These are phyloP conservation scores for Lachancea quebecensis DNA, from an alignment of 805 yeast genomes.

Conservation along the genomic window DNA sequence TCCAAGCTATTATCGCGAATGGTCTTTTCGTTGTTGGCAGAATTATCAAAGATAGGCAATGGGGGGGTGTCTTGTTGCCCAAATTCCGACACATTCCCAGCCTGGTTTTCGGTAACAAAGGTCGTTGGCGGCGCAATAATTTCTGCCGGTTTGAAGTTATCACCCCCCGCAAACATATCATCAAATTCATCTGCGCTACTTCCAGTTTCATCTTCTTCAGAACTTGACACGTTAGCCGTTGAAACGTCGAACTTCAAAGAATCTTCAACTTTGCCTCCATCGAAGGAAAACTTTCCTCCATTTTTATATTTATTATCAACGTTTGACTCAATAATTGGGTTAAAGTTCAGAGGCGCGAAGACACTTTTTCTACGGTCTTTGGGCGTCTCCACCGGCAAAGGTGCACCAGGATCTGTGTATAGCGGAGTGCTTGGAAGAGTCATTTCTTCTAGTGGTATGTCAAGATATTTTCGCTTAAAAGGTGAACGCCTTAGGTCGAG, in stretches of 20 bases:
- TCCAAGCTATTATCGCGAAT: slow-evolving; percentile 5
- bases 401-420: slow-evolving; percentile 80
- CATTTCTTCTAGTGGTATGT: slow-evolving; percentile 55
- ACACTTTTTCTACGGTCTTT: slow-evolving; percentile 48
- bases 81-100: slow-evolving; percentile 8
- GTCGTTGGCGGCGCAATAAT: slow-evolving; percentile 1
- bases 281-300: slow-evolving; percentile 78
- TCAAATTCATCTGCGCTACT: slow-evolving; percentile 21
- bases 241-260: slow-evolving; percentile 29
- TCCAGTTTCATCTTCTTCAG: slow-evolving; percentile 29
- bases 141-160: slow-evolving; percentile 17
- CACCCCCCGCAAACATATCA: slow-evolving; percentile 10
- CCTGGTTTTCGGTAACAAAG: slow-evolving; percentile 1
- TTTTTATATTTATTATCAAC: slow-evolving; percentile 80
- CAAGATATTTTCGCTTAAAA: slow-evolving; percentile 32
- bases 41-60: slow-evolving; percentile 1
- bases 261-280: slow-evolving; percentile 27
- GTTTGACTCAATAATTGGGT: slow-evolving; percentile 66
- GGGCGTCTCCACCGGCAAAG: slow-evolving; percentile 54
- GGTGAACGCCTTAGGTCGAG: slow-evolving; percentile 7
- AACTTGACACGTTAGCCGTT: slow-evolving; percentile 26
- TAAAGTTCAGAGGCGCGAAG: slow-evolving; percentile 76
- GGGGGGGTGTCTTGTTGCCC: slow-evolving; percentile 5
- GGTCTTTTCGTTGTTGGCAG: slow-evolving; percentile 1
- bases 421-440: slow-evolving; percentile 46